phyloP scores from a whole-genome alignment of 805 yeast species.

The Metschnikowia vanudenii region DNA sequence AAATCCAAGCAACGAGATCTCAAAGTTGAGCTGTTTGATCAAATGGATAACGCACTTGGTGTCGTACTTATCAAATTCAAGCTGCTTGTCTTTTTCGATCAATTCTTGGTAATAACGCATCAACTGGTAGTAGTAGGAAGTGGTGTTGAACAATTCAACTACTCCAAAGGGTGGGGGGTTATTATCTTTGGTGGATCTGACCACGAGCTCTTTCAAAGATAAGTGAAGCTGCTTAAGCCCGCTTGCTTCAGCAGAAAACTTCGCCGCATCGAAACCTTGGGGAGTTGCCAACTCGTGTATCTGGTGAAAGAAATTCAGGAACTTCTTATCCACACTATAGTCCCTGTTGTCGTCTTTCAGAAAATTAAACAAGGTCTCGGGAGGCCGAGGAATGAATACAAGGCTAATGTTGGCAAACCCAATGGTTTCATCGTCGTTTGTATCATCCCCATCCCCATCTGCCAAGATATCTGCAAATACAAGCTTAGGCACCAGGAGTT shows the following conservation, averaged over 20 bases:
- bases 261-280: not conserved
- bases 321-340: slow-evolving; percentile 4
- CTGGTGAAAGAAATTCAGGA: not conserved
- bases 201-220: not conserved
- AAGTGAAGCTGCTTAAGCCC: not conserved
- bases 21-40: slow-evolving; percentile 6
- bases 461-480: slow-evolving; percentile 4
- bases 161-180: not conserved
- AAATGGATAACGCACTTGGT: slow-evolving; percentile 7
- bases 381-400: slow-evolving; percentile 3
- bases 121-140: slow-evolving; percentile 8
- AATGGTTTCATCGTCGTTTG: too few species aligned
- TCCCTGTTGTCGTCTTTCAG: slow-evolving; percentile 1
- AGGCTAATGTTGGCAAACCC: slow-evolving; percentile 7
- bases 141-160: slow-evolving; percentile 9
- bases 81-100: not conserved
- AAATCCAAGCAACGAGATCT: slow-evolving; percentile 7
- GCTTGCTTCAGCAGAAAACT: not conserved
- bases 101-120: slow-evolving; percentile 9
- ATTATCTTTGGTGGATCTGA: not conserved
- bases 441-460: not conserved
- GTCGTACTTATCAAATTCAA: slow-evolving; percentile 6
- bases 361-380: slow-evolving; percentile 1
- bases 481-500: slow-evolving; percentile 2
- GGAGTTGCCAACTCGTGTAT: slow-evolving; percentile 2